Evolutionary conservation across 148 eudicot species (phyloP), one percentile per base, ranked within the genome.

Genomic region (Fagopyrum esculentum): DNA sequence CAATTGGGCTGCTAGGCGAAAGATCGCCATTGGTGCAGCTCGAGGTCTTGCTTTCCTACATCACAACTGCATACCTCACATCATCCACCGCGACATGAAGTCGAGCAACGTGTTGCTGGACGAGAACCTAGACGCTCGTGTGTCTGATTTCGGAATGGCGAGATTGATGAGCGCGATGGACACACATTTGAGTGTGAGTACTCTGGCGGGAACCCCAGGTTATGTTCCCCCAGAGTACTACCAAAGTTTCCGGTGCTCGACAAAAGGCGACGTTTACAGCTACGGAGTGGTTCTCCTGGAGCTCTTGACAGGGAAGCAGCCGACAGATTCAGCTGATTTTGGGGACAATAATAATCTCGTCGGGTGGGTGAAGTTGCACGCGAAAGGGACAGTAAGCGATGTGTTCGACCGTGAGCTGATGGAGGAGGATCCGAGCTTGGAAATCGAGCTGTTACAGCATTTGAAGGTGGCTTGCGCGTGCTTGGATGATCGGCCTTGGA

Each of bases 131-230:
- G 96, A 94, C 72, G 97, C 97, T 0, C 76, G 93, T 49, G 98
- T 94, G 0, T 91, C 97, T 1, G 98, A 94, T 84, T 94, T 94
- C 56, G 98, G 98, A 11, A 91, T 94, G 97, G 98, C 98, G 0
- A 88, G 97, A 84, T 84, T 82, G 2, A 87, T 94, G 97, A 91
- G 85, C 69, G 91, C 88, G 46, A 87, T 88, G 94, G 98, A 91
- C 78, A 91, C 97, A 2, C 98, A 93, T 73, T 79, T 93, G 86
- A 93, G 97, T 75, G 97, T 93, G 9, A 88, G 93, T 80, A 91
- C 98, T 5, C 74, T 93, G 19, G 98, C 98, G 0, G 98, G 98
- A 1, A 93, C 98, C 0, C 97, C 97, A 0, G 98, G 98, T 0
- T 93, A 93, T 44, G 97, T 93, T 1, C 97, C 98, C 0, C 98